Base-by-base conservation (phyloP, 73 alveolate species). In the Durusdinium trenchii region DNA sequence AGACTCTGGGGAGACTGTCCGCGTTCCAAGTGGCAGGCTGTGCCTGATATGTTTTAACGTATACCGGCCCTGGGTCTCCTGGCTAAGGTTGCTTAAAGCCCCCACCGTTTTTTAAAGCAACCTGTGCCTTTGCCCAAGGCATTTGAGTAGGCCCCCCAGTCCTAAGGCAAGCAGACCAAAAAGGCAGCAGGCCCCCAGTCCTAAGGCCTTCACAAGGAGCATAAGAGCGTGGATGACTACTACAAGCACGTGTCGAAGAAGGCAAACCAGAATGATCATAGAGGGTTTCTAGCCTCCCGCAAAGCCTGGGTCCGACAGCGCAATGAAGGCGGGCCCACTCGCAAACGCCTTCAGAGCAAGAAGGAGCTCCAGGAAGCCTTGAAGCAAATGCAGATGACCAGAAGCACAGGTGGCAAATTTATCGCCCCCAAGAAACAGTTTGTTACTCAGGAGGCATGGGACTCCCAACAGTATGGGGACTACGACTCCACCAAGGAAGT, bases 21-120 rank as follows among this genome's bases (percentile, higher is more conserved):
- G 82, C 57, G 95, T 86, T 40, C 95, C 82, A 0, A 9, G 46
- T 23, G 95, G 95, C 38, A 36, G 45, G 61, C 60, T 86, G 35
- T 57, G 76, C 82, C 4, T 60, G 45, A 57, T 84, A 50, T 84
- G 94, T 54, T 40, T 52, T 54, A 84, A 84, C 54, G 95, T 86
- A 60, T 86, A 40, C 79, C 18, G 95, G 71, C 61, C 94, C 46
- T 54, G 50, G 57, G 94, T 51, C 30, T 26, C 46, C 57, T 38
- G 16, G 94, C 35, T 3, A 36, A 23, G 83, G 47, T 6, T 35
- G 38, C 38, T 3, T 12, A 14, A 23, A 18, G 86, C 54, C 3
- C 2, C 35, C 16, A 52, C 9, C 35, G 28, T 42, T 38, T 50
- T 75, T 30, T 75, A 5, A 45, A 18, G 38, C 0, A 0, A 0